These are phyloP conservation scores for Kalanchoe fedtschenkoi DNA, from an alignment of 164 flowering plant genomes.

Conservation along the genomic window DNA sequence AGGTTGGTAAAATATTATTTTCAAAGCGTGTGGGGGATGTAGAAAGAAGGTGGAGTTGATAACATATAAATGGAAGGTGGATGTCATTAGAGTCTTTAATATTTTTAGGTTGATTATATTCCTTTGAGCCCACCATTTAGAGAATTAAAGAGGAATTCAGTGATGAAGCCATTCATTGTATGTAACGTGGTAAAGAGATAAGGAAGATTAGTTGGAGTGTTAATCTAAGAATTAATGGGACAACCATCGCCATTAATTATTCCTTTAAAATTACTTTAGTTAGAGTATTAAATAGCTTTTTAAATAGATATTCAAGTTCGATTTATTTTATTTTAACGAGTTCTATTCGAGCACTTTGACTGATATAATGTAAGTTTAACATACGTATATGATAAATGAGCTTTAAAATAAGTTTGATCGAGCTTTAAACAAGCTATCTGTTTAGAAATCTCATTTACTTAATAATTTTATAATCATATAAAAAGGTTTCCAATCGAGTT, in stretches of 20 bases:
- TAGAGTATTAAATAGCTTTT: neutral
- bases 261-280: neutral
- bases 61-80: neutral
- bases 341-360: no score
- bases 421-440: no score
- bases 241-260: neutral
- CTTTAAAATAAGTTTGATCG: no score
- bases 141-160: neutral
- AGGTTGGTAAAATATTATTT: neutral
- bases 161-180: neutral
- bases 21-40: constrained; percentile 8
- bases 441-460: no score
- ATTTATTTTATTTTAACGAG: no score
- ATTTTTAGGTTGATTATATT: neutral
- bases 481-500: no score
- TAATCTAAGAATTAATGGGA: neutral
- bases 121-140: neutral
- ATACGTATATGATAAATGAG: no score
- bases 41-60: neutral
- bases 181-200: neutral
- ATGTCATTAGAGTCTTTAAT: neutral
- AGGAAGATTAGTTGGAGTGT: neutral
- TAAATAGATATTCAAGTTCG: neutral
- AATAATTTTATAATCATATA: no score
- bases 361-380: no score